These are phyloP conservation scores for Westerdykella aurantiaca DNA, from an alignment of 2,329 filamentous ascomycete species.

Conservation along the genomic window DNA sequence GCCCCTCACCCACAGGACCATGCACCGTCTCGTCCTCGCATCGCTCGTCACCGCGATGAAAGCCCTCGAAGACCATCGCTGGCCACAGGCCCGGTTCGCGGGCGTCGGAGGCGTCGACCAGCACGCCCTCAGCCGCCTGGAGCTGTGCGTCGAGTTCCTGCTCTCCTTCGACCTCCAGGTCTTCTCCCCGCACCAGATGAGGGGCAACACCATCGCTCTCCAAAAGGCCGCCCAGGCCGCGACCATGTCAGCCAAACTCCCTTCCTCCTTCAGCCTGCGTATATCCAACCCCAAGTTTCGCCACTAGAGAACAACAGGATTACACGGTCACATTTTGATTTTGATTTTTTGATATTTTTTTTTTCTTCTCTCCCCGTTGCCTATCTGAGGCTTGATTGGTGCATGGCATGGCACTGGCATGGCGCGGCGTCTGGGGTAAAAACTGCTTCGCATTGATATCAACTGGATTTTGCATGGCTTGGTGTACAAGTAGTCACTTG, in stretches of 20 bases:
- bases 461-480: background rate
- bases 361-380: background rate
- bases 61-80: constrained; percentile 85
- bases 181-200: constrained; percentile 30
- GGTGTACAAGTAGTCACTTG: too few relatives aligned
- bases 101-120: constrained; percentile 84
- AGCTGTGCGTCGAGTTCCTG: constrained; percentile 62
- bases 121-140: constrained; percentile 72
- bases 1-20: constrained; percentile 74
- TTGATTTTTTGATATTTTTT: too few relatives aligned
- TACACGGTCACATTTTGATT: too few relatives aligned
- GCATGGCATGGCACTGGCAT: background rate
- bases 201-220: constrained; percentile 29
- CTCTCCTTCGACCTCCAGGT: constrained; percentile 39
- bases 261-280: constrained; percentile 30
- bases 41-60: constrained; percentile 87
- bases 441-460: background rate
- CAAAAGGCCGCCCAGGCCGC: constrained; percentile 38
- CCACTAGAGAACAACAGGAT: background rate
- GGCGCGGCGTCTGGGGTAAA: background rate
- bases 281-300: constrained; percentile 24
- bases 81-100: constrained; percentile 76
- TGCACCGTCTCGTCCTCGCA: constrained; percentile 79
- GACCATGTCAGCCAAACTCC: constrained; percentile 28
- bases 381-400: background rate